phyloP scores from a whole-genome alignment of 768 basidiomycete genomes.

The Suillus clintonianus region DNA sequence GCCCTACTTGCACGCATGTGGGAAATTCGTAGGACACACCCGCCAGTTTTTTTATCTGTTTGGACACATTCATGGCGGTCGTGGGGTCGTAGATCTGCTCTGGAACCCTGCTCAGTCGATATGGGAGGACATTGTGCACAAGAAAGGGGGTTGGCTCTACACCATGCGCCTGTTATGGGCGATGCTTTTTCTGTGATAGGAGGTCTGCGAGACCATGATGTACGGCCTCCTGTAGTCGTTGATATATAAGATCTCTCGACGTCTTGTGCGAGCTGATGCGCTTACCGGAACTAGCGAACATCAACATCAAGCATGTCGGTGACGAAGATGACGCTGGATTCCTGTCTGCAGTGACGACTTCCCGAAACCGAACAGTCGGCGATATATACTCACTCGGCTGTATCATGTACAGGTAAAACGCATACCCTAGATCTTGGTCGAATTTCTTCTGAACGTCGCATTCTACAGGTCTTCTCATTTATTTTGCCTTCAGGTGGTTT shows the following conservation, averaged over 20 bases:
- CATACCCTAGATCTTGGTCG: no score
- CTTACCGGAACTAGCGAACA: no score
- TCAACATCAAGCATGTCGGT: no score
- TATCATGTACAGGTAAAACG: no score
- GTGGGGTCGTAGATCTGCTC: constrained; percentile 32
- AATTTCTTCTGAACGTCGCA: no score
- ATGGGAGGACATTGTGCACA: constrained; percentile 27
- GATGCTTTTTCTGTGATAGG: not conserved
- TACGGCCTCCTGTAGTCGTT: not conserved
- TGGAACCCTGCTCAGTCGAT: constrained; percentile 35
- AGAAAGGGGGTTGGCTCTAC: not conserved
- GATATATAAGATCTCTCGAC: not conserved
- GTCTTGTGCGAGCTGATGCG: no score
- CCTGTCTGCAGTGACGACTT: no score
- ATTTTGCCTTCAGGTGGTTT: no score
- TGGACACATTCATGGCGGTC: constrained; percentile 43
- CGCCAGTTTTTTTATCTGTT: constrained; percentile 41
- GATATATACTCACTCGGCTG: no score
- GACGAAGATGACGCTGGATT: no score
- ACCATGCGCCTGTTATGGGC: not conserved
- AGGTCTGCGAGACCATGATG: not conserved
- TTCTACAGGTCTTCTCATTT: no score
- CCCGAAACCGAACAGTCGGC: no score
- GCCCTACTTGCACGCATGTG: constrained; percentile 34
- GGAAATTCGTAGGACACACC: constrained; percentile 19